Conservation (phyloP, 768 basidiomycete species). For the Boletus fagicola region DNA sequence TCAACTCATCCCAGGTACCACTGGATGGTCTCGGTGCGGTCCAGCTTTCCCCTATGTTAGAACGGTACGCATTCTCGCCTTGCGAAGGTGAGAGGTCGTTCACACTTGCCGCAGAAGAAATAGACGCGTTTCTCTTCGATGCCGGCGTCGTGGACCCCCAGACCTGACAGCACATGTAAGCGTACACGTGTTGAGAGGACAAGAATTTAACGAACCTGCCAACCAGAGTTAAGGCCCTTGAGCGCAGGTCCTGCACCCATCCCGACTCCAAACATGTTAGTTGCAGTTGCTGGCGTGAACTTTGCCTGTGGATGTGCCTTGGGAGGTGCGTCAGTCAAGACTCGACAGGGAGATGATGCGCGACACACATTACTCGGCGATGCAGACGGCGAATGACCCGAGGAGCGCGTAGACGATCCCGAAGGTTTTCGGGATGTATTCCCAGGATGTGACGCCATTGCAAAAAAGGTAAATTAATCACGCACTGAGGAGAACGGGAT, state of each 20-base stretch:
- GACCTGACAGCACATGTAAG: conserved; percentile 41
- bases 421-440: conserved; percentile 65
- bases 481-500: conserved; percentile 25
- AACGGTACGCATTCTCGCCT: conserved; percentile 46
- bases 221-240: conserved; percentile 57
- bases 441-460: conserved; percentile 36
- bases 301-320: conserved; percentile 47
- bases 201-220: conserved; percentile 53
- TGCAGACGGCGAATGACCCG: conserved; percentile 57
- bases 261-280: conserved; percentile 53
- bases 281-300: conserved; percentile 39
- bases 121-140: conserved; percentile 59
- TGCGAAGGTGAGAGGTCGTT: conserved; percentile 48
- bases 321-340: conserved; percentile 11
- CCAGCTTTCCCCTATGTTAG: conserved; percentile 52
- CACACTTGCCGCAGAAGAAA: conserved; percentile 55
- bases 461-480: conserved; percentile 28
- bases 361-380: conserved; percentile 57
- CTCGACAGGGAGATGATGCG: not conserved
- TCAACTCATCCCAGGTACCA: conserved; percentile 60
- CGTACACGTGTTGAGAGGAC: conserved; percentile 3
- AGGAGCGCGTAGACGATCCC: conserved; percentile 64
- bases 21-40: conserved; percentile 47
- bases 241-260: conserved; percentile 47
- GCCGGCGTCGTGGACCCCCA: conserved; percentile 53